Evolutionary conservation across 176 grass and related monocot genomes (phyloP).

Genomic region (Pharus latifolius): DNA sequence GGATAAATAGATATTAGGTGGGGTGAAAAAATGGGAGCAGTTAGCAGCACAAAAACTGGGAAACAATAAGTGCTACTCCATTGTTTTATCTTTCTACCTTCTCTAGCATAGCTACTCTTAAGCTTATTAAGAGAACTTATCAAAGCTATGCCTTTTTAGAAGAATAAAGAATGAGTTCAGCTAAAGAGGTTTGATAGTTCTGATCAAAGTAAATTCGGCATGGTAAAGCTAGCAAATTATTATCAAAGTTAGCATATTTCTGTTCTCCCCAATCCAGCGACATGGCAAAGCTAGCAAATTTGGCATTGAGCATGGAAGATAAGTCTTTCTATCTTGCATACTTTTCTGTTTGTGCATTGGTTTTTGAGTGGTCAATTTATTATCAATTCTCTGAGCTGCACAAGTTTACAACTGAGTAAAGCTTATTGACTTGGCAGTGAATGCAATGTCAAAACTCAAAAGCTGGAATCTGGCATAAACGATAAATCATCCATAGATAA

Average conservation of each 20-base stretch:
- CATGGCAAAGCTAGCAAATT: neutral
- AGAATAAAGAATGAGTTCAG: neutral
- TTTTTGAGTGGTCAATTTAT: neutral
- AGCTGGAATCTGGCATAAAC: neutral
- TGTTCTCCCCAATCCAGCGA: neutral
- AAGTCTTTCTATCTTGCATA: neutral
- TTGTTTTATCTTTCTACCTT: neutral
- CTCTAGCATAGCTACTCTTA: neutral
- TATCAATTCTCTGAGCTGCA: neutral
- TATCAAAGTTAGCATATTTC: neutral
- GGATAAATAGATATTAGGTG: constrained; percentile 10
- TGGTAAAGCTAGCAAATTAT: too few species aligned
- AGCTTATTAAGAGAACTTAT: neutral
- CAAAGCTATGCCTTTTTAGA: neutral
- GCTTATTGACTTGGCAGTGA: neutral
- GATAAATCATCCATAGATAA: neutral
- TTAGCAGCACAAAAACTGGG: constrained; percentile 1
- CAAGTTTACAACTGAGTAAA: neutral
- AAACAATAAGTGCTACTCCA: neutral
- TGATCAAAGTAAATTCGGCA: neutral
- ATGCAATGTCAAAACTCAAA: neutral
- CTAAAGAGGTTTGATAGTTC: neutral
- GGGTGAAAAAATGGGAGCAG: neutral
- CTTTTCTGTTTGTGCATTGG: neutral
- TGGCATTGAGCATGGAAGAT: neutral